A percentile compares a stretch with the other conserved stretches of the same genome.
phyloP scores from a whole-genome alignment of 305 asterid genomes.

The Solanum chacoense region DNA sequence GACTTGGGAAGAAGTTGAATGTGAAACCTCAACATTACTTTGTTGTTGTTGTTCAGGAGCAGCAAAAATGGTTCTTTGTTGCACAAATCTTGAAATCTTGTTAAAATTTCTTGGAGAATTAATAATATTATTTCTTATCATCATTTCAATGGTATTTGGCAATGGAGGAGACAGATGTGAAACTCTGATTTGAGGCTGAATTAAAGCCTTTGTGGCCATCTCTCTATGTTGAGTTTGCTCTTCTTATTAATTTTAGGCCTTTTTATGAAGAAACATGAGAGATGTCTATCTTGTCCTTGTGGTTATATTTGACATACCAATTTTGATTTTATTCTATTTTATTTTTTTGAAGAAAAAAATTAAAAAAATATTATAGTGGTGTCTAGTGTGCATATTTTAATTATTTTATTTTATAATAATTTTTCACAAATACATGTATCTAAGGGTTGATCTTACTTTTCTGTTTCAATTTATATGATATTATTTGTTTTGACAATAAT shows the following conservation, averaged over 20 bases:
- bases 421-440: background rate
- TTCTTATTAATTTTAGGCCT: background rate
- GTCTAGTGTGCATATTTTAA: background rate
- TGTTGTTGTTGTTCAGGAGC: constrained; percentile 21
- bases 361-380: background rate
- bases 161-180: constrained; percentile 32
- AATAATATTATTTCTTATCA: constrained; percentile 2
- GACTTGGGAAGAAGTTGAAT: constrained; percentile 5
- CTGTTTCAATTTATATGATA: background rate
- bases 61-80: constrained; percentile 15
- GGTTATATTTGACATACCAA: background rate
- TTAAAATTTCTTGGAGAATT: background rate
- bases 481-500: background rate
- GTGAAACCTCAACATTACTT: constrained; percentile 13
- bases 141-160: constrained; percentile 21
- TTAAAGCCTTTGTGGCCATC: constrained; percentile 40
- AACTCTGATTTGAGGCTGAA: constrained; percentile 35
- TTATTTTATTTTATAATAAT: background rate
- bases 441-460: background rate
- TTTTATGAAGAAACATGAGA: background rate
- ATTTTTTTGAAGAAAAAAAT: background rate
- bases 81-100: constrained; percentile 20
- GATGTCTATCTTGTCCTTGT: constrained; percentile 1
- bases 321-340: background rate
- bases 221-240: background rate